Percentiles rank a stretch among this genome's conserved stretches.
Conservation (phyloP, 2,329 filamentous ascomycete genomes). For the Venturia nashicola region DNA sequence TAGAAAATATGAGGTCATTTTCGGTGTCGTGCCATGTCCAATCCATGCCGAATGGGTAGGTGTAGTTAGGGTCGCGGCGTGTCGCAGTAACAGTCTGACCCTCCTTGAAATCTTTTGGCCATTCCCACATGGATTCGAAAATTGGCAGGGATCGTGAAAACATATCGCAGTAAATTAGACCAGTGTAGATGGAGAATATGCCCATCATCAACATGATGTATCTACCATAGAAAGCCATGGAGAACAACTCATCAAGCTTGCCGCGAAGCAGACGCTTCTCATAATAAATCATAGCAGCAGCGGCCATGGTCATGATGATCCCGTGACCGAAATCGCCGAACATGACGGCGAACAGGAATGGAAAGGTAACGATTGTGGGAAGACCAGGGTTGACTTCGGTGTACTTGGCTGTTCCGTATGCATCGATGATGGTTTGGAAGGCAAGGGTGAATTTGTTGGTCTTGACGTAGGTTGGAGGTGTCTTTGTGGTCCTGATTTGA, state of each 20-base stretch:
- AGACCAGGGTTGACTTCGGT: slow-evolving; percentile 93
- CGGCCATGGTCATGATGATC: slow-evolving; percentile 72
- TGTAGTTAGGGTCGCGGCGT: slow-evolving; percentile 58
- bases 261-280: slow-evolving; percentile 71
- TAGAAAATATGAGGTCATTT: slow-evolving; percentile 88
- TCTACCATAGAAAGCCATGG: slow-evolving; percentile 97
- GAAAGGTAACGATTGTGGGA: slow-evolving; percentile 92
- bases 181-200: slow-evolving; percentile 91
- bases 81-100: slow-evolving; percentile 53
- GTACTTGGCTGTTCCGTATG: slow-evolving; percentile 95
- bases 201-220: slow-evolving; percentile 99
- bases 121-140: slow-evolving; percentile 85
- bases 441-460: slow-evolving; percentile 97
- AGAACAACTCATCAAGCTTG: slow-evolving; percentile 94
- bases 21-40: slow-evolving; percentile 95
- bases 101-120: slow-evolving; percentile 55
- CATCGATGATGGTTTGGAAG: slow-evolving; percentile 98
- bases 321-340: slow-evolving; percentile 97
- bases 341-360: slow-evolving; percentile 99
- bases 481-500: slow-evolving; percentile 94
- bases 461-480: slow-evolving; percentile 91
- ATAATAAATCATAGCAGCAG: slow-evolving; percentile 89
- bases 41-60: slow-evolving; percentile 91
- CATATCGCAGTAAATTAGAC: slow-evolving; percentile 92
- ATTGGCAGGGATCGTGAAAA: slow-evolving; percentile 90